Conservation (phyloP, 2,329 filamentous ascomycete genomes). For the Penicillium sp. region DNA sequence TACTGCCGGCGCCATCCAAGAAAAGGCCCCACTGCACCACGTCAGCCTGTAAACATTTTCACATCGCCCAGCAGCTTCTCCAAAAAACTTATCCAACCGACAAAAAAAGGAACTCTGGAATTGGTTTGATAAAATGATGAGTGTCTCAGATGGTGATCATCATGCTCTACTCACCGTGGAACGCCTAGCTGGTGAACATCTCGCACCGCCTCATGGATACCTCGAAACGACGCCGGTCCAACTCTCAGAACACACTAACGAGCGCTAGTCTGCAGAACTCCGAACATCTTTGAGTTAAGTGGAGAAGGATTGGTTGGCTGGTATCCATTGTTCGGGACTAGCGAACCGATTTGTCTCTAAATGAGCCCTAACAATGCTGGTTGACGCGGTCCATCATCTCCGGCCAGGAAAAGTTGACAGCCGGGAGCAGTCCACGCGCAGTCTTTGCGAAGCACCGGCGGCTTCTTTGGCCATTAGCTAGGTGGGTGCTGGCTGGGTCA, state of each 20-base stretch:
- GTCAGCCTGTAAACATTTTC: constrained; percentile 17
- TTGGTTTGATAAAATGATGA: not conserved
- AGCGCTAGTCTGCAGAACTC: constrained; percentile 18
- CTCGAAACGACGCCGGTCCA: not conserved
- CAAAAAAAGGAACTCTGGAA: not conserved
- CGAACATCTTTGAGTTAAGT: constrained; percentile 14
- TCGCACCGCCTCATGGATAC: constrained; percentile 4
- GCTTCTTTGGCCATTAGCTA: constrained; percentile 7
- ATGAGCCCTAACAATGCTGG: constrained; percentile 19
- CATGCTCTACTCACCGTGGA: not conserved
- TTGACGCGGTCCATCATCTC: constrained; percentile 21
- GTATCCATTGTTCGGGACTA: constrained; percentile 10
- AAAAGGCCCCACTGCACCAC: constrained; percentile 23
- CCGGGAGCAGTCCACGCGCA: constrained; percentile 12
- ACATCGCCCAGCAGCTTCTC: not conserved
- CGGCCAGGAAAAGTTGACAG: constrained; percentile 19
- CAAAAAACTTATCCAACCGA: constrained; percentile 9
- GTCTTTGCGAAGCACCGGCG: constrained; percentile 1
- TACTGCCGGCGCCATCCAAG: constrained; percentile 21
- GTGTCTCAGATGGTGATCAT: not conserved
- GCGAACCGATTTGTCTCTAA: constrained; percentile 13
- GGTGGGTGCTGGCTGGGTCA: constrained; percentile 18
- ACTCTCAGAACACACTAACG: constrained; percentile 13
- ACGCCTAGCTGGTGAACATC: not conserved
- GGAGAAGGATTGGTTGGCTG: constrained; percentile 6